phyloP scores from a whole-genome alignment of 768 basidiomycete genomes.

The Neoboletus brunneissimus region DNA sequence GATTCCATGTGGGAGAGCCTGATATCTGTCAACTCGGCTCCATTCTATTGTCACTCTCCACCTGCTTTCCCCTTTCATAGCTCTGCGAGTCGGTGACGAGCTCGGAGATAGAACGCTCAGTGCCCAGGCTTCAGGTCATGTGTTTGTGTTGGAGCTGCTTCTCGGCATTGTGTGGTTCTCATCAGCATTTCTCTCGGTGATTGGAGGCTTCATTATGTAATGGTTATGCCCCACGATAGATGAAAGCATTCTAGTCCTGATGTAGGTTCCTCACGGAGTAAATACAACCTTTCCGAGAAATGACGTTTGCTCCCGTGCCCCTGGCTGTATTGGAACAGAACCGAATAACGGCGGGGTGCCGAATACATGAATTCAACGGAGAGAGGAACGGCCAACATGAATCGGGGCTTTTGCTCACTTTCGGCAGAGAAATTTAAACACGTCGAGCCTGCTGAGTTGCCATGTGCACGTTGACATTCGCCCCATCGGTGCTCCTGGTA shows the following conservation, averaged over 20 bases:
- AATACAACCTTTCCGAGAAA: background rate
- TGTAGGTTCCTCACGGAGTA: background rate
- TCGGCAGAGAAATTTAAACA: background rate
- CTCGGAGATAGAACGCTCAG: too few species aligned
- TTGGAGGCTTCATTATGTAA: background rate
- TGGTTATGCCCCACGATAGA: too few species aligned
- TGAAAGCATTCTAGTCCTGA: too few species aligned
- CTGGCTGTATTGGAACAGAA: background rate
- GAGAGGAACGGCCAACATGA: background rate
- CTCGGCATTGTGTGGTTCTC: background rate
- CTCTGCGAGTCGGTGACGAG: too few species aligned
- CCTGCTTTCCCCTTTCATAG: too few species aligned
- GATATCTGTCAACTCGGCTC: too few species aligned
- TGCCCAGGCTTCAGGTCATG: too few species aligned
- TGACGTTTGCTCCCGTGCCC: background rate
- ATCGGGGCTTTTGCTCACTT: background rate
- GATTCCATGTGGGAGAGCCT: too few species aligned
- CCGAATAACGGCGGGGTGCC: background rate
- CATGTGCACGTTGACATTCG: background rate
- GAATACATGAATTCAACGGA: background rate
- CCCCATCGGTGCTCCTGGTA: background rate
- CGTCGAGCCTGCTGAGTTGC: conserved; percentile 6
- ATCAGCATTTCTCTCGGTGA: too few species aligned
- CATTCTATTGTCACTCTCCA: too few species aligned
- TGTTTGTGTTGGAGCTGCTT: background rate